Conservation (phyloP, 495 filamentous ascomycete species). For the Viridothelium virens region DNA sequence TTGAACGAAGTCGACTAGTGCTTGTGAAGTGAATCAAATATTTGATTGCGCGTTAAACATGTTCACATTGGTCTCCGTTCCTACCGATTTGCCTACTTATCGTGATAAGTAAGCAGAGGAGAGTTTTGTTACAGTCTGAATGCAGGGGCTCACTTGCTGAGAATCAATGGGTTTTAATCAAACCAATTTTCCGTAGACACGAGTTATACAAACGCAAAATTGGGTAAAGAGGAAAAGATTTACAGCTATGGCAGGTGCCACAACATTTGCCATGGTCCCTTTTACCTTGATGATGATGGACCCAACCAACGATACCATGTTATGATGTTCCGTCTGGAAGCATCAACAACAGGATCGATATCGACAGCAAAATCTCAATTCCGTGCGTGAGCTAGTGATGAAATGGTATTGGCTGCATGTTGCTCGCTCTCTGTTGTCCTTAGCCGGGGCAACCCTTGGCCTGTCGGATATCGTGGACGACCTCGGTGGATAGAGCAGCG, state of each 20-base stretch:
- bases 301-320: conserved; percentile 30
- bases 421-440: conserved; percentile 19
- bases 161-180: too few species aligned
- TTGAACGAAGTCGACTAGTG: not conserved
- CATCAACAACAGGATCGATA: not conserved
- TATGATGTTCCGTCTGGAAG: conserved; percentile 29
- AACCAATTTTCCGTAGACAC: conserved; percentile 37
- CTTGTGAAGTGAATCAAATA: not conserved
- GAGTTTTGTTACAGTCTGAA: not conserved
- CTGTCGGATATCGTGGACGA: not conserved
- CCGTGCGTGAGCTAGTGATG: conserved; percentile 18
- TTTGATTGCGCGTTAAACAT: not conserved
- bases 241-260: conserved; percentile 33
- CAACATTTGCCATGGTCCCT: conserved; percentile 29
- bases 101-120: not conserved
- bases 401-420: conserved; percentile 25
- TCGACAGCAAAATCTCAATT: not conserved
- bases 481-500: not conserved
- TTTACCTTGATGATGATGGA: conserved; percentile 34
- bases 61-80: too few species aligned
- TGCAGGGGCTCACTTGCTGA: too few species aligned
- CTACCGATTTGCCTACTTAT: not conserved
- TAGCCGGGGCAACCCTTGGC: conserved; percentile 17
- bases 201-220: conserved; percentile 41
- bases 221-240: conserved; percentile 43